Conservation (phyloP, 768 basidiomycete genomes). For the Russula sp. region DNA sequence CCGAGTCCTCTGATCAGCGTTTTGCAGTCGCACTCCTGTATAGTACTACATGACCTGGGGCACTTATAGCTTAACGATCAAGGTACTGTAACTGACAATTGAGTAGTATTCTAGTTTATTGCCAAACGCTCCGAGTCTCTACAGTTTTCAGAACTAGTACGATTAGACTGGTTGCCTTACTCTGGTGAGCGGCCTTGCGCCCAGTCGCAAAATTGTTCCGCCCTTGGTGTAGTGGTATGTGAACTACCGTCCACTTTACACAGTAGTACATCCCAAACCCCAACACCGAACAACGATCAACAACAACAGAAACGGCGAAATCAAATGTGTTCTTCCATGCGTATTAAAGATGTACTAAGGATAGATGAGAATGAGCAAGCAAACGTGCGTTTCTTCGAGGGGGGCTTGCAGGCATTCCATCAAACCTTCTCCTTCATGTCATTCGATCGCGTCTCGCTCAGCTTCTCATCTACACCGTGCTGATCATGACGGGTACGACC, state of each 20-base stretch:
- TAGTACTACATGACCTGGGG: too few species aligned
- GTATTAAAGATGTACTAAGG: background rate
- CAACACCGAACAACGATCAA: background rate
- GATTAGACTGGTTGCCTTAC: background rate
- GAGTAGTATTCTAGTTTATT: too few species aligned
- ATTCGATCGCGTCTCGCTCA: conserved; percentile 7
- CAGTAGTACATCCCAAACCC: background rate
- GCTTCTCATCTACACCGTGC: background rate
- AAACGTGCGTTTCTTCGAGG: background rate
- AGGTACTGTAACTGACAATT: too few species aligned
- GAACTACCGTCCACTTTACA: background rate
- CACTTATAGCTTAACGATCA: too few species aligned
- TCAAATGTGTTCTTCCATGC: background rate
- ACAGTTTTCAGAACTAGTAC: background rate
- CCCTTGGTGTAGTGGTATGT: background rate
- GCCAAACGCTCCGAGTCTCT: background rate
- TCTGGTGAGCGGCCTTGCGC: background rate
- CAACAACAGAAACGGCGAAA: background rate
- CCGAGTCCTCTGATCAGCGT: too few species aligned
- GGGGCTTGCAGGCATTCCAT: background rate
- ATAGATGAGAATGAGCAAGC: background rate
- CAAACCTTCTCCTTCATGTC: conserved; percentile 6
- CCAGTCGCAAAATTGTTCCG: background rate
- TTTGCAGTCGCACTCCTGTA: too few species aligned
- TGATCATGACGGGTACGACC: background rate